Evolutionary conservation across 768 basidiomycete species (phyloP).

Genomic region (Trametes cinnabarina): DNA sequence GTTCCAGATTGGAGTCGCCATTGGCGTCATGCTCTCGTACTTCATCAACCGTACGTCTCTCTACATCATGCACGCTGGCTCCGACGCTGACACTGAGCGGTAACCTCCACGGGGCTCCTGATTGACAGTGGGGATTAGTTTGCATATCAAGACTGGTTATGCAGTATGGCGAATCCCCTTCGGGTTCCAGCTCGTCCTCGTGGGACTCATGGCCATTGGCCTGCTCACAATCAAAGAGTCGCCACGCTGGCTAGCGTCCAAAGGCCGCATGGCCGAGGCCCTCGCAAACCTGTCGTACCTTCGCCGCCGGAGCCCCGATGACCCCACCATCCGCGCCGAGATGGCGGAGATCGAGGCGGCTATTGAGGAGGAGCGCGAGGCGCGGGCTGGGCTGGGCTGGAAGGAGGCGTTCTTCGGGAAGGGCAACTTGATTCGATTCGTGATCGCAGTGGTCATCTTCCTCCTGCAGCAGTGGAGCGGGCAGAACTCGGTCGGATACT

Average conservation of each 20-base stretch:
- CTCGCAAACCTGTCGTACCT: constrained; percentile 62
- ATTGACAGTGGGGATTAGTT: constrained; percentile 53
- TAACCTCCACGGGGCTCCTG: too few species aligned
- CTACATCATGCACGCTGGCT: neutral
- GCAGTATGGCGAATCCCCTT: constrained; percentile 72
- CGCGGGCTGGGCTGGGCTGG: constrained; percentile 60
- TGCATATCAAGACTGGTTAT: constrained; percentile 46
- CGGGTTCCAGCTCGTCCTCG: constrained; percentile 72
- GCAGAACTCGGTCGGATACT: constrained; percentile 78
- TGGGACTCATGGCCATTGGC: constrained; percentile 66
- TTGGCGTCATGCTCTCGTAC: constrained; percentile 84
- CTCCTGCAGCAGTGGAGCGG: constrained; percentile 82
- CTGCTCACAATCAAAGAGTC: constrained; percentile 74
- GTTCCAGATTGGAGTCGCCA: constrained; percentile 88
- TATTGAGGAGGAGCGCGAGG: constrained; percentile 67
- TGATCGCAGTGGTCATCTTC: constrained; percentile 80
- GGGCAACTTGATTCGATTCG: constrained; percentile 79
- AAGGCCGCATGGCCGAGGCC: constrained; percentile 54
- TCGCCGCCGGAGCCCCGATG: constrained; percentile 43
- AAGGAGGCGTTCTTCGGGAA: constrained; percentile 75
- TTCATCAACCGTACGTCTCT: constrained; percentile 67
- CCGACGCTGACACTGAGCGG: too few species aligned
- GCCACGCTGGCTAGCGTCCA: constrained; percentile 74
- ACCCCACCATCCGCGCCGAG: constrained; percentile 50
- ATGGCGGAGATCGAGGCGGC: constrained; percentile 82